Evolutionary conservation across 805 yeast genomes (phyloP).

Genomic region (Ogataea trehaloabstinens): DNA sequence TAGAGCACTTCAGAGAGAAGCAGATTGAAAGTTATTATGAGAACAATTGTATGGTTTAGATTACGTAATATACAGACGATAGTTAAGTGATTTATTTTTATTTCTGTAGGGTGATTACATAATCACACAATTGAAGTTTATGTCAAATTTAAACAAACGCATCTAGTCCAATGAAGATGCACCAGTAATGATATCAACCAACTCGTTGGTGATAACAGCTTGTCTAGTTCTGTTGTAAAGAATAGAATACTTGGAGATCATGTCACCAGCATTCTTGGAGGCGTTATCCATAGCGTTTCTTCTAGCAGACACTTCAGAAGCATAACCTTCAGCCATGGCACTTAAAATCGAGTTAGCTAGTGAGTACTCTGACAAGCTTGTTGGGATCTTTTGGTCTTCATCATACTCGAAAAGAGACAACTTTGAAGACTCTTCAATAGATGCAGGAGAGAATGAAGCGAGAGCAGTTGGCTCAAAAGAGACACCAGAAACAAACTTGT

Average conservation of each 20-base stretch:
- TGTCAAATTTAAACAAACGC: not conserved
- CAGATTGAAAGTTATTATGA: conserved; percentile 38
- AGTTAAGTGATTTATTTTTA: too few relatives aligned
- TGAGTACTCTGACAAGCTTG: conserved; percentile 74
- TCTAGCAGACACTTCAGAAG: conserved; percentile 96
- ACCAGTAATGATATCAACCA: conserved; percentile 99
- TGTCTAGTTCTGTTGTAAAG: conserved; percentile 99
- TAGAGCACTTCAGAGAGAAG: conserved; percentile 34
- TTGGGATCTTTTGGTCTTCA: conserved; percentile 65
- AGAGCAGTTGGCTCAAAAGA: conserved; percentile 81
- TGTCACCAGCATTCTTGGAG: conserved; percentile 98
- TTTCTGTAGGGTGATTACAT: not conserved
- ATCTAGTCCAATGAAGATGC: conserved; percentile 92
- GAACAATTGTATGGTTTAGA: conserved; percentile 8
- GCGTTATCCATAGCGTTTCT: conserved; percentile 99
- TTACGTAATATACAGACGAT: too few relatives aligned
- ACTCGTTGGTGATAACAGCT: conserved; percentile 98
- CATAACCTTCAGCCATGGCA: conserved; percentile 97
- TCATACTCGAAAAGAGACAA: conserved; percentile 79
- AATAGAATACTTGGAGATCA: conserved; percentile 94
- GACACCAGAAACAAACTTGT: conserved; percentile 83
- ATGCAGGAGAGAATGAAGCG: conserved; percentile 63
- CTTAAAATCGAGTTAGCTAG: conserved; percentile 85
- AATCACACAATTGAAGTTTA: not conserved
- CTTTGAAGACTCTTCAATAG: conserved; percentile 83